Base-by-base conservation (phyloP, 129 eudicot genomes). In the Apium graveolens region DNA sequence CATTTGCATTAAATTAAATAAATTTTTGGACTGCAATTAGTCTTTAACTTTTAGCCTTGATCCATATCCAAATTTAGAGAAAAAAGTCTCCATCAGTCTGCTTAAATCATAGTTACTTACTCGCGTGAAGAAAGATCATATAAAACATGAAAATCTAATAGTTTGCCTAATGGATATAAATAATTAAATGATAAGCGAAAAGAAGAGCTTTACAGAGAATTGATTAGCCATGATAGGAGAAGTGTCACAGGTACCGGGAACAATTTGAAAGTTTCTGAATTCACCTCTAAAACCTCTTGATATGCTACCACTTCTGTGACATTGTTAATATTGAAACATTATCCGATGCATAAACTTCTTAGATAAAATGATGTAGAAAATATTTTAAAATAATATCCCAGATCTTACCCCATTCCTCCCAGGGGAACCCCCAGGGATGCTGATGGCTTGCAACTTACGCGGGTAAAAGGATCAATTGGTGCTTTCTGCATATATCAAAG, bases 211-310 rank as follows among this genome's bases (percentile, higher is more conserved):
- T 88, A 95, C 98, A 55, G 98, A 95, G 89, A 95, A 95, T 74
- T 94, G 98, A 91, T 94, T 90, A 89, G 98, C 93, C 98, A 94
- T 94, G 81, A 94, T 80, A 76, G 98, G 97, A 73, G 97, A 90
- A 81, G 98, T 76, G 78, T 94, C 98, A 84, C 98, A 91, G 82
- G 88, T 83, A 83, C 98, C 97, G 75, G 98, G 98, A 77, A 94
- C 77, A 74, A 94, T 92, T 87, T 94, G 98, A 65, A 92, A 94
- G 44, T 90, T 93, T 85, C 90, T 90, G 82, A 94, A 94, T 79
- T 94, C 98, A 73, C 98, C 98, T 82, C 98, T 88, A 85, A 90
- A 95, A 74, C 98, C 97, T 90, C 98, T 84, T 17, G 98, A 86
- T 81, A 95, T 95, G 90, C 98, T 95, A 80, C 98, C 98, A 86